phyloP scores from a whole-genome alignment of 371 early-diverging fungal genomes.

The Mucor velutinosus region DNA sequence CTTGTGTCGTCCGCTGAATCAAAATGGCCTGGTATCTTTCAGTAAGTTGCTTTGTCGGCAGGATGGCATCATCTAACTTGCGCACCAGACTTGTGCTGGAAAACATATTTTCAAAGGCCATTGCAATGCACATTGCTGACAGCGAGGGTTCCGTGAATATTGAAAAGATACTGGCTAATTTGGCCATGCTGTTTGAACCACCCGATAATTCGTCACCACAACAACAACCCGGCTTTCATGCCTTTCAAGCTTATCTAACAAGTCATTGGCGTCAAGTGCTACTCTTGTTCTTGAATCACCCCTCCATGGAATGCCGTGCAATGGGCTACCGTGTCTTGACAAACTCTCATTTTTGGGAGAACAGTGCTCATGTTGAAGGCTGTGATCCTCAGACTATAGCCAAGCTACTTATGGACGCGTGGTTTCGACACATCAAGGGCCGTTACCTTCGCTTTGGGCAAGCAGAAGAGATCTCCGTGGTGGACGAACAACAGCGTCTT shows the following conservation, averaged over 20 bases:
- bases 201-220: background rate
- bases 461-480: slow-evolving; percentile 17
- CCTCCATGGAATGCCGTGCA: slow-evolving; percentile 42
- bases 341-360: slow-evolving; percentile 40
- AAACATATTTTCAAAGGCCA: slow-evolving; percentile 42
- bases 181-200: slow-evolving; percentile 40
- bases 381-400: slow-evolving; percentile 19
- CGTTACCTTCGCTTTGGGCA: slow-evolving; percentile 27
- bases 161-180: slow-evolving; percentile 40
- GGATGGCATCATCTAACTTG: background rate
- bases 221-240: slow-evolving; percentile 23
- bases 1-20: slow-evolving; percentile 36
- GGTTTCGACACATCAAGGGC: slow-evolving; percentile 47
- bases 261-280: slow-evolving; percentile 44
- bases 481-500: slow-evolving; percentile 30
- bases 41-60: slow-evolving; percentile 17
- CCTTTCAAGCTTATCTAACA: slow-evolving; percentile 35
- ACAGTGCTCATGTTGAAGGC: slow-evolving; percentile 1
- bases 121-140: slow-evolving; percentile 46
- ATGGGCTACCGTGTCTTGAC: slow-evolving; percentile 42
- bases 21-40: slow-evolving; percentile 45
- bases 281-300: slow-evolving; percentile 47
- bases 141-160: slow-evolving; percentile 39
- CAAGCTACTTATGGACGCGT: slow-evolving; percentile 36
- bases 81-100: slow-evolving; percentile 30